Evolutionary conservation across 2,329 filamentous ascomycete genomes (phyloP).

Genomic region (Apiospora sp.): DNA sequence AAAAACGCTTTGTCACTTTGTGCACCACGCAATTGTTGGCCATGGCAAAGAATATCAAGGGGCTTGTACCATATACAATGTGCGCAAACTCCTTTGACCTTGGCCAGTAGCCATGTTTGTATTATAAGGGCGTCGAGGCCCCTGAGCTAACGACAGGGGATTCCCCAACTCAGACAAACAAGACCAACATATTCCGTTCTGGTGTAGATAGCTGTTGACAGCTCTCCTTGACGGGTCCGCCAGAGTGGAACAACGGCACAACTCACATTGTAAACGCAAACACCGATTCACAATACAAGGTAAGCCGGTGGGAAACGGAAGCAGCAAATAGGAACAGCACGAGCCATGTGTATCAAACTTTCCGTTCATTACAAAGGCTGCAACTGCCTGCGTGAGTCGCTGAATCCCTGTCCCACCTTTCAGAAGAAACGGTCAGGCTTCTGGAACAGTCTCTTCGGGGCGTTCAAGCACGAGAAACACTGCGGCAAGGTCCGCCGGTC

Average conservation of each 20-base stretch:
- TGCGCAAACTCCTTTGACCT: not conserved
- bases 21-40: not conserved
- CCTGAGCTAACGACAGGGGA: not conserved
- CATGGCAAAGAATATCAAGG: not conserved
- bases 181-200: conserved; percentile 5
- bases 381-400: not conserved
- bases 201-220: conserved; percentile 5
- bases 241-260: conserved; percentile 12
- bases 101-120: not conserved
- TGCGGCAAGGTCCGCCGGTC: conserved; percentile 22
- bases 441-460: conserved; percentile 17
- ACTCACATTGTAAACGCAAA: not conserved
- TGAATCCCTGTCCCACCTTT: conserved; percentile 19
- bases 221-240: conserved; percentile 2
- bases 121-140: not conserved
- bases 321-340: not conserved
- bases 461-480: conserved; percentile 18
- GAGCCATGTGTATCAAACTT: conserved; percentile 23
- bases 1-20: not conserved
- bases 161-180: not conserved
- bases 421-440: conserved; percentile 24
- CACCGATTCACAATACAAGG: not conserved
- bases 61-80: not conserved
- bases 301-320: not conserved
- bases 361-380: not conserved